Evolutionary conservation across 2,329 filamentous ascomycete species (phyloP), one percentile per base, ranked within the genome.

Genomic region (Verticillium klebahnii): DNA sequence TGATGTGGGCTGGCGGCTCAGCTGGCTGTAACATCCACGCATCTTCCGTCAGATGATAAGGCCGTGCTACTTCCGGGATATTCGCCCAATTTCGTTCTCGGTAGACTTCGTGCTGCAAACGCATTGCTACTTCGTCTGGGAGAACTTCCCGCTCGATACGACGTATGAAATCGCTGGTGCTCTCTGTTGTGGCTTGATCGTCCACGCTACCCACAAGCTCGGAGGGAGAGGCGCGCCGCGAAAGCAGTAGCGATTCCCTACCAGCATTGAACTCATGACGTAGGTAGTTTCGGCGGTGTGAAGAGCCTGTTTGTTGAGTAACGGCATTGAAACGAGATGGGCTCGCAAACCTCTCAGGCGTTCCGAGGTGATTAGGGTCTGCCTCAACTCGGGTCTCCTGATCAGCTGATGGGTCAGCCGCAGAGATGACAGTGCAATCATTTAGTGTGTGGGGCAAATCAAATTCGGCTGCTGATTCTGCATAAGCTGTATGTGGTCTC

Each of bases 111-210:
- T 8, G 19, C n/a, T 11, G 19, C 29, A 11, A 34, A 15, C 17
- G 17, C 23, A 31, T 32, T 6, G 25, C 29, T 5, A 12, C n/a
- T 23, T 57, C 54, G 2, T 39, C 39, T 8, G 37, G 31, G 9
- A 63, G 40, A 40, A 64, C 62, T 59, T 75, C 73, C 45, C 56
- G 65, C 61, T 77, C 75, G 54, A 76, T 73, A 59, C 71, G 72
- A 15, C 63, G 60, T 50, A 75, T 75, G 61, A 72, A 75, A 15
- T 75, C 71, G n/a, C 64, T 64, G 60, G 75, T 71, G 19, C 60
- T 71, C 56, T 74, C 70, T 3, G 29, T 25, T 5, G 45, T 11
- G 19, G 23, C 12, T 19, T 23, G n/a, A 19, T 12, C 45, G 5
- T 52, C n/a, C 19, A 45, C 17, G n/a, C 9, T 40, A 58, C 39